These are phyloP conservation scores for Acer saccharum DNA, from an alignment of 345 rosid genomes.

Conservation along the genomic window DNA sequence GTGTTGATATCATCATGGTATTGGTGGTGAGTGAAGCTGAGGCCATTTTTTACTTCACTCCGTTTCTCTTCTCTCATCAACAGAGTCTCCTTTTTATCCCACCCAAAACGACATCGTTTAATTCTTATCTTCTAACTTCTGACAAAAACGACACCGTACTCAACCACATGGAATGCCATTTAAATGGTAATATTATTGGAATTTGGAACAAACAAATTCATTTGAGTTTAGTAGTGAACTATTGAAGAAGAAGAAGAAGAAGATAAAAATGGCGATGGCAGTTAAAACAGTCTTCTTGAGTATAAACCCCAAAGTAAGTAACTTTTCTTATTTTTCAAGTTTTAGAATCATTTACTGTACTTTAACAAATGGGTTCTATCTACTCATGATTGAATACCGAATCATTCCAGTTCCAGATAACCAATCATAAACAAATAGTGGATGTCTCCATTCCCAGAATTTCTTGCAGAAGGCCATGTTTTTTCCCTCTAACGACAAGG, in stretches of 20 bases:
- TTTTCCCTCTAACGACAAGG: slow-evolving; percentile 38
- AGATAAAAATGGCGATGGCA: slow-evolving; percentile 35
- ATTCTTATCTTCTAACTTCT: not conserved
- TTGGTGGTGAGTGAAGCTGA: slow-evolving; percentile 21
- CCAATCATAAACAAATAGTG: slow-evolving; percentile 26
- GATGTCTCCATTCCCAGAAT: slow-evolving; percentile 19
- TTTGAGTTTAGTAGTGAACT: not conserved
- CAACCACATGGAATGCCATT: not conserved
- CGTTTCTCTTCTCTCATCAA: not conserved
- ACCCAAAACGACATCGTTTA: slow-evolving; percentile 5
- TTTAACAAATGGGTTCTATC: not conserved
- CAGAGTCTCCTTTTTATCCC: not conserved
- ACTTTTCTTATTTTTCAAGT: no score
- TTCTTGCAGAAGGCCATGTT: slow-evolving; percentile 32
- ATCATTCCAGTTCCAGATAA: slow-evolving; percentile 55
- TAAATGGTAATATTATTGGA: no score
- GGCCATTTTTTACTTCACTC: slow-evolving; percentile 26
- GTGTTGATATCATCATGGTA: slow-evolving; percentile 15
- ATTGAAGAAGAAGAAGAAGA: not conserved
- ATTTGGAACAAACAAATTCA: no score
- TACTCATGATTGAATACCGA: not conserved
- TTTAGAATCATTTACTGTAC: no score
- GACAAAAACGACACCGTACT: not conserved
- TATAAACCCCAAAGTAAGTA: slow-evolving; percentile 35
- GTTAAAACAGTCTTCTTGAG: slow-evolving; percentile 30